Evolutionary conservation across 257 asterid genomes (phyloP).

Genomic region (Henckelia pumila): DNA sequence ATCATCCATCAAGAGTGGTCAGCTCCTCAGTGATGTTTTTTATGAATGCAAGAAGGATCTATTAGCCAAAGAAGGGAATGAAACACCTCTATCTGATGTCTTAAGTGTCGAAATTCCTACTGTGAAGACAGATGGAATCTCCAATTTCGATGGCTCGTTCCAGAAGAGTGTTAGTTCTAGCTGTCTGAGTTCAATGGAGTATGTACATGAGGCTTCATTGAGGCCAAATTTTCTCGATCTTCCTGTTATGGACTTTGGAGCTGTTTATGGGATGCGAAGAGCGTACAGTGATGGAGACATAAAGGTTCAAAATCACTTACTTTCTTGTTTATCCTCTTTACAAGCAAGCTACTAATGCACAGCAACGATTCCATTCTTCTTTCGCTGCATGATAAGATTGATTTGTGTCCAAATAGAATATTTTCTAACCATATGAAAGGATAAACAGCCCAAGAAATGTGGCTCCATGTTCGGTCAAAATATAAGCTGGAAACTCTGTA

Average conservation of each 20-base stretch:
- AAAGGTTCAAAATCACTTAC: slow-evolving; percentile 52
- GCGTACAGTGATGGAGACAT: slow-evolving; percentile 94
- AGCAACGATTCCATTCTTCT: slow-evolving; percentile 2
- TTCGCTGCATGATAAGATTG: not conserved
- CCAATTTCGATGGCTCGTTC: slow-evolving; percentile 38
- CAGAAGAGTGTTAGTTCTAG: slow-evolving; percentile 68
- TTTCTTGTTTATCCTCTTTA: slow-evolving; percentile 19
- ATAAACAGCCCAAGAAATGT: not conserved
- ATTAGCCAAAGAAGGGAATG: slow-evolving; percentile 77
- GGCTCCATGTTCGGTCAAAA: not conserved
- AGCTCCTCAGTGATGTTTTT: slow-evolving; percentile 72
- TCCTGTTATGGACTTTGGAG: slow-evolving; percentile 62
- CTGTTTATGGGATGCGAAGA: slow-evolving; percentile 78
- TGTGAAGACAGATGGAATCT: slow-evolving; percentile 39
- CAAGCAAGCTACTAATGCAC: slow-evolving; percentile 4
- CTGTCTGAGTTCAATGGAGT: slow-evolving; percentile 61
- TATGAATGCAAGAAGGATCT: slow-evolving; percentile 89
- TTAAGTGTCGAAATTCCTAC: slow-evolving; percentile 47
- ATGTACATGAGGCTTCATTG: slow-evolving; percentile 41
- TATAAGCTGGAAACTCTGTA: not conserved
- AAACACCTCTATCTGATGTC: slow-evolving; percentile 51
- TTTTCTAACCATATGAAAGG: not conserved
- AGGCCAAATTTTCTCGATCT: slow-evolving; percentile 79
- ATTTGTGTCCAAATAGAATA: not conserved
- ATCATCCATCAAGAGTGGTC: slow-evolving; percentile 65